A percentile compares a stretch with the other conserved stretches of the same genome.
Conservation (phyloP, 1,139 yeast genomes). For the Candida pseudocylindracea region DNA sequence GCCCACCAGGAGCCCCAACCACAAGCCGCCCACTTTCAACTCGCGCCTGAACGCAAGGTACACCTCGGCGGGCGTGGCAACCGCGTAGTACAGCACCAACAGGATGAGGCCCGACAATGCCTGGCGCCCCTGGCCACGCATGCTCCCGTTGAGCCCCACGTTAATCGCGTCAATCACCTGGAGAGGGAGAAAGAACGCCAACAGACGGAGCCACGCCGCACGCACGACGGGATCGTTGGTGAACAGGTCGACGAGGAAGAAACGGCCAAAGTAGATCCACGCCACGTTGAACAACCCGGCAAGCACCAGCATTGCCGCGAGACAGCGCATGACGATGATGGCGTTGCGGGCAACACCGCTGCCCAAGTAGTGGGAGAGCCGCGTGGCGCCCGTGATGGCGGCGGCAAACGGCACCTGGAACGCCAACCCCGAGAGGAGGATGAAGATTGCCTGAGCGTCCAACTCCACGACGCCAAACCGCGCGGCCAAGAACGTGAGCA, state of each 20-base stretch:
- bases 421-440: constrained; percentile 3
- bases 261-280: neutral
- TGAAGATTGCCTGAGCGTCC: constrained; percentile 5
- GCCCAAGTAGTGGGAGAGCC: neutral
- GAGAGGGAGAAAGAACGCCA: constrained; percentile 13
- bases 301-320: constrained; percentile 18
- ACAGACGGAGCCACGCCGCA: constrained; percentile 8
- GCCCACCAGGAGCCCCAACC: constrained; percentile 18
- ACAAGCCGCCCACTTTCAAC: constrained; percentile 13
- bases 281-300: neutral
- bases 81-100: constrained; percentile 7
- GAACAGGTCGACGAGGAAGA: neutral
- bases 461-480: constrained; percentile 4
- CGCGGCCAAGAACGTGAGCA: constrained; percentile 4
- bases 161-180: constrained; percentile 18
- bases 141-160: constrained; percentile 15
- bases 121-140: constrained; percentile 22
- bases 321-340: constrained; percentile 6
- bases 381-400: constrained; percentile 3
- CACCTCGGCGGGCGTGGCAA: constrained; percentile 9
- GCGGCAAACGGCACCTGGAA: constrained; percentile 5
- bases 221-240: neutral
- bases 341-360: neutral
- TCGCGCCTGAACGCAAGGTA: constrained; percentile 5
- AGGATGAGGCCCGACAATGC: constrained; percentile 17